Base-by-base conservation (phyloP, 805 yeast genomes). In the Cyberlindnera saturnus region DNA sequence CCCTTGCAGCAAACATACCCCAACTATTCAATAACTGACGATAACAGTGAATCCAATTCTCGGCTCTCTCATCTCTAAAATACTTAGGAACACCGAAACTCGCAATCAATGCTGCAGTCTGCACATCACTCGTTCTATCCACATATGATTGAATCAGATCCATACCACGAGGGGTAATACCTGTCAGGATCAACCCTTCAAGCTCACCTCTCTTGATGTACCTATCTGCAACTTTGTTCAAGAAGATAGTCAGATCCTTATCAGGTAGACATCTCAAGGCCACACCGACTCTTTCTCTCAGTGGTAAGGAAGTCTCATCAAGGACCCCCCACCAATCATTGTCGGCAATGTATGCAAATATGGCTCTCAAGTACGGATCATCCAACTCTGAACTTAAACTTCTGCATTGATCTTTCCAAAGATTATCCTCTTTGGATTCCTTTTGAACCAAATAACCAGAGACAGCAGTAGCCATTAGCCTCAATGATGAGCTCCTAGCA, bases 281-380 rank as follows among this genome's bases (percentile, higher is more conserved):
- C 23, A 91, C 91, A 1, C 97, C 97, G 11, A 91, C 64, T 50
- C 96, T 69, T 57, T 91, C 99, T 41, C 91, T 71, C 34, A 91
- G 67, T 0, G 99, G 96, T 34, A 91, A 70, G 1, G 96, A 83
- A 16, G 83, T 79, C 56, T 91, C 97, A 58, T 88, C 96, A 41
- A 91, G 69, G 2, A 91, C 96, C 56, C 88, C 97, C 82, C 91
- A 83, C 97, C 98, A 91, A 50, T 90, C 93, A 37, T 87, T 85
- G 57, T 91, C 96, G 0, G 96, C 89, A 42, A 91, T 83, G 53
- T 81, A 91, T 0, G 96, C 96, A 69, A 91, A 91, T 1, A 91
- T 86, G 0, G 95, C 96, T 36, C 97, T 68, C 46, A 91, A 65
- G 59, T 91, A 91, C 0, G 98, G 96, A 56, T 86, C 82, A 11